Percentiles rank a stretch among this genome's conserved stretches.
Evolutionary conservation across 2,329 filamentous ascomycete species (phyloP).

Genomic region (Phoma herbarum): DNA sequence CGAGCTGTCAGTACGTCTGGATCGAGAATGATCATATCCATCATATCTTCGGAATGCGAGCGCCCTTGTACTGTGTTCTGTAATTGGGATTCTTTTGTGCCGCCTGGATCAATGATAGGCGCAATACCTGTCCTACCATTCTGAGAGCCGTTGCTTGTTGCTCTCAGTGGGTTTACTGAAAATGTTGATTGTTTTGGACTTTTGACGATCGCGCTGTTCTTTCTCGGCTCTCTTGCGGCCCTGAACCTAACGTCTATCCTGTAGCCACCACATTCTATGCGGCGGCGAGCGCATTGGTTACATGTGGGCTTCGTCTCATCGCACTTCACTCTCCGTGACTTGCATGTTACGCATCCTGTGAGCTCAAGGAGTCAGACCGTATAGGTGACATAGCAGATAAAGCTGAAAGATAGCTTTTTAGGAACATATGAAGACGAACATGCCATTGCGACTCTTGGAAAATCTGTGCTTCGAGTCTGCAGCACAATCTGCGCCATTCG

Average conservation of each 20-base stretch:
- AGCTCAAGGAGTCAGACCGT: constrained; percentile 17
- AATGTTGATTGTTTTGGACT: constrained; percentile 12
- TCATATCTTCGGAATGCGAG: constrained; percentile 16
- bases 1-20: constrained; percentile 10
- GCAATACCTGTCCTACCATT: not conserved
- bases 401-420: not conserved
- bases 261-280: constrained; percentile 73
- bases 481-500: constrained; percentile 12
- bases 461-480: constrained; percentile 21
- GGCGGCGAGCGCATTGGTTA: constrained; percentile 70
- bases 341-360: constrained; percentile 74
- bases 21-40: constrained; percentile 20
- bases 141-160: constrained; percentile 5
- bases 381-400: not conserved
- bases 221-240: constrained; percentile 24
- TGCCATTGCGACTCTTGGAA: constrained; percentile 25
- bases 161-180: constrained; percentile 7
- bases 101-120: constrained; percentile 1
- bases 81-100: not conserved
- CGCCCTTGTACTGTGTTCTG: not conserved
- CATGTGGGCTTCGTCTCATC: constrained; percentile 74
- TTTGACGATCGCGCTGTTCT: constrained; percentile 42
- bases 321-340: constrained; percentile 75
- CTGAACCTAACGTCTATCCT: constrained; percentile 76
- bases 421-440: constrained; percentile 20